Evolutionary conservation across 2,329 filamentous ascomycete species (phyloP).

Genomic region (Xylariaceae sp.): DNA sequence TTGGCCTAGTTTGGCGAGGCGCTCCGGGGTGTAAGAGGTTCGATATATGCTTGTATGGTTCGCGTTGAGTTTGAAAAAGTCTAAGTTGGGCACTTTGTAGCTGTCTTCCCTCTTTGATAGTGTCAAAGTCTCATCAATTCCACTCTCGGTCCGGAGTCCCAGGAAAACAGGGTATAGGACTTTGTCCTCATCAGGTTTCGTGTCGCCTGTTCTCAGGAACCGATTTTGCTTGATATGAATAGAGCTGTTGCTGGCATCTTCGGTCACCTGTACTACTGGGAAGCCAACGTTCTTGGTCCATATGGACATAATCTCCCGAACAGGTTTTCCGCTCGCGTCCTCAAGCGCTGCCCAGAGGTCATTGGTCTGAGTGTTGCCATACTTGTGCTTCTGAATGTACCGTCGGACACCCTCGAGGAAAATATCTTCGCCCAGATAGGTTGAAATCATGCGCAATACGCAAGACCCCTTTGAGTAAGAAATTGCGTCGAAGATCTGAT

Average conservation of each 20-base stretch:
- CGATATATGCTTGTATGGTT: conserved; percentile 92
- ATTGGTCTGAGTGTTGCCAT: conserved; percentile 85
- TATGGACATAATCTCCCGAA: conserved; percentile 85
- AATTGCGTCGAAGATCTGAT: conserved; percentile 97
- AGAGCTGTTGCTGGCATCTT: conserved; percentile 64
- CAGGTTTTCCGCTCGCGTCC: conserved; percentile 85
- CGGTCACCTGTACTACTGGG: conserved; percentile 83
- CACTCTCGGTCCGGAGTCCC: conserved; percentile 77
- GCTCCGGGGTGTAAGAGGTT: conserved; percentile 79
- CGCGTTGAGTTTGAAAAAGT: conserved; percentile 96
- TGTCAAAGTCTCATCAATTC: conserved; percentile 72
- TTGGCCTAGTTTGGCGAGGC: conserved; percentile 80
- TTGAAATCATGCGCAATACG: conserved; percentile 95
- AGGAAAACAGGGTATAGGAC: conserved; percentile 88
- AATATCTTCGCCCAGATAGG: conserved; percentile 84
- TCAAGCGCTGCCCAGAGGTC: conserved; percentile 87
- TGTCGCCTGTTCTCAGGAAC: conserved; percentile 87
- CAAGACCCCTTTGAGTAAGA: conserved; percentile 97
- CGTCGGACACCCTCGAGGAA: conserved; percentile 89
- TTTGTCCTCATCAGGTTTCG: conserved; percentile 87
- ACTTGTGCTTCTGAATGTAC: conserved; percentile 96
- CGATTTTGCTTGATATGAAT: conserved; percentile 93
- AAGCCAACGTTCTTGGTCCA: conserved; percentile 98
- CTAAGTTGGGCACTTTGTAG: conserved; percentile 72
- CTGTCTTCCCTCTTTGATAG: conserved; percentile 67